Conservation (phyloP, 208 protist species). For the Vickermania ingenoplastis region DNA sequence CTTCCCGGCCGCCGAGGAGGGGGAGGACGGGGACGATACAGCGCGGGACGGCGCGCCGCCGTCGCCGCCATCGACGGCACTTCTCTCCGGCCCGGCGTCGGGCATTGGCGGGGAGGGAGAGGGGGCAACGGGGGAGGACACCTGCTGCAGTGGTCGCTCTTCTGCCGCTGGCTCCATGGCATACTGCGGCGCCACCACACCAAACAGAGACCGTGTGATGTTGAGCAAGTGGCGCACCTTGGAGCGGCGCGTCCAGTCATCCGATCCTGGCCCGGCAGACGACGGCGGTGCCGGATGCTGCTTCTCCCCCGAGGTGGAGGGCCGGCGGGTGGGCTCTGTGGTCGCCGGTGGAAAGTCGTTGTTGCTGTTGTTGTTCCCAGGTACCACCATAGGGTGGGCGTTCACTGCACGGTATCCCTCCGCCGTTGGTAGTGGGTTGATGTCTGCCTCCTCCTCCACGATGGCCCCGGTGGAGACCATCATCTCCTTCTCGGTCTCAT, state of each 20-base stretch:
- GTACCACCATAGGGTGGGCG: not conserved
- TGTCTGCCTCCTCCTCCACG: not conserved
- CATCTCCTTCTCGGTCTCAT: conserved; percentile 5
- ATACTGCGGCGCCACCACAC: not conserved
- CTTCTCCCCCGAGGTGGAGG: not conserved
- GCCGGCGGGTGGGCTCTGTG: not conserved
- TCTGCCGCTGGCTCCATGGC: not conserved
- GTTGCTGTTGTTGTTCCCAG: not conserved
- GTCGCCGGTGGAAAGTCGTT: not conserved
- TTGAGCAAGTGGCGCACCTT: not conserved
- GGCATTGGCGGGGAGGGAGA: not conserved
- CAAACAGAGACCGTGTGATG: not conserved
- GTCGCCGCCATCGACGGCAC: not conserved
- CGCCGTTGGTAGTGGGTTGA: no score
- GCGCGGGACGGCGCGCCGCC: not conserved
- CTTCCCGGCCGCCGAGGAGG: not conserved
- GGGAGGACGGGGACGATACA: not conserved
- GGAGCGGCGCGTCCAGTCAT: not conserved
- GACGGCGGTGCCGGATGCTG: not conserved
- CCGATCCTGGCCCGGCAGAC: not conserved
- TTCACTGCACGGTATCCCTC: no score
- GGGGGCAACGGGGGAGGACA: not conserved
- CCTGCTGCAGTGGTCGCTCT: not conserved
- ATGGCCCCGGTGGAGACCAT: not conserved
- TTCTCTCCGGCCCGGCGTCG: not conserved